Evolutionary conservation across 73 alveolate genomes (phyloP).

Genomic region (Tetrahymena borealis): DNA sequence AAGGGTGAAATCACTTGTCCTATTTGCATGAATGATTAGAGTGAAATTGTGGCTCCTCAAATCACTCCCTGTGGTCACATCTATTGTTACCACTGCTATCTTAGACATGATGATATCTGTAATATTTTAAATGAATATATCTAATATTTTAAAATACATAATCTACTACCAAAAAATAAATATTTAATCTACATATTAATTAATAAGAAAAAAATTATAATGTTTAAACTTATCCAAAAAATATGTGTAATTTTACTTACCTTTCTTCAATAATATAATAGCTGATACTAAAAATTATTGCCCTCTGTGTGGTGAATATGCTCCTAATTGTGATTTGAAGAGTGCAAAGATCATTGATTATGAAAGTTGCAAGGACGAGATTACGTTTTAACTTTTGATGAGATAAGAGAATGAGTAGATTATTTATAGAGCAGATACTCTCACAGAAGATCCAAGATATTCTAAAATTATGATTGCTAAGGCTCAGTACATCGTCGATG

Average conservation of each 20-base stretch:
- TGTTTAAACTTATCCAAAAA: no score
- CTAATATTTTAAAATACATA: no score
- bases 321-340: conserved; percentile 5
- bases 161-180: no score
- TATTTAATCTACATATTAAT: no score
- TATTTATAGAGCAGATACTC: not conserved
- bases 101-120: conserved; percentile 17
- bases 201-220: no score
- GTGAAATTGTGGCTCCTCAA: conserved; percentile 17
- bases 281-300: conserved; percentile 25
- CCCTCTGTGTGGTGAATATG: conserved; percentile 38
- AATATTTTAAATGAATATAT: not conserved
- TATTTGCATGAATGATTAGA: conserved; percentile 28
- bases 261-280: conserved; percentile 16
- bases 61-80: conserved; percentile 43
- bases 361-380: not conserved
- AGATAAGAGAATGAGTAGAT: not conserved
- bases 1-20: conserved; percentile 32
- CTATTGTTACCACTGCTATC: conserved; percentile 15
- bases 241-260: no score
- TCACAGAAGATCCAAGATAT: not conserved
- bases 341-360: conserved; percentile 7
- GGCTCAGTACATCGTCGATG: not conserved
- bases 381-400: not conserved
- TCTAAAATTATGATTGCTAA: not conserved